These are phyloP conservation scores for Cladosporium phlei DNA, from an alignment of 2,329 filamentous ascomycete species.

Conservation along the genomic window DNA sequence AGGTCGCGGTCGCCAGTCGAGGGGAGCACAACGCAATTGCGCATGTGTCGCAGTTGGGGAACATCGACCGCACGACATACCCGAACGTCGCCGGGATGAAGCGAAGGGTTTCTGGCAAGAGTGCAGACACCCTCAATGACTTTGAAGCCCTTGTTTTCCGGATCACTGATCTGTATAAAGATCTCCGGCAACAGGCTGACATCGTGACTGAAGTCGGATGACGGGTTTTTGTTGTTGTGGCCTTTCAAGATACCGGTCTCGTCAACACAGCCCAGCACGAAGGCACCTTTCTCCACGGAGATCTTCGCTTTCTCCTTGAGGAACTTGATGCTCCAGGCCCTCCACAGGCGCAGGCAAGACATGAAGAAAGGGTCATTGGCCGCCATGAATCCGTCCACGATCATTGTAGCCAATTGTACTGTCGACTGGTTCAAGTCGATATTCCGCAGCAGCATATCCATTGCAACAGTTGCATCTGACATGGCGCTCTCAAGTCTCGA, in stretches of 20 bases:
- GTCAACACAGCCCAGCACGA: slow-evolving; percentile 82
- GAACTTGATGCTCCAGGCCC: slow-evolving; percentile 80
- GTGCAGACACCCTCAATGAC: slow-evolving; percentile 74
- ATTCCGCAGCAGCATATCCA: slow-evolving; percentile 64
- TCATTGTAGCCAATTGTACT: slow-evolving; percentile 67
- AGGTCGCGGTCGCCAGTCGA: slow-evolving; percentile 77
- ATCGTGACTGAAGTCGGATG: slow-evolving; percentile 44
- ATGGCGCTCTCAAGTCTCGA: slow-evolving; percentile 65
- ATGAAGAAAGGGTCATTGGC: slow-evolving; percentile 72
- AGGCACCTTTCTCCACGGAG: slow-evolving; percentile 74
- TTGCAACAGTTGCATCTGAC: slow-evolving; percentile 58
- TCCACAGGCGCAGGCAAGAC: slow-evolving; percentile 77
- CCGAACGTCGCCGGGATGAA: slow-evolving; percentile 88
- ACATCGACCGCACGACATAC: slow-evolving; percentile 79
- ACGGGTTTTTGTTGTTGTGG: slow-evolving; percentile 47
- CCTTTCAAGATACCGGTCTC: slow-evolving; percentile 74
- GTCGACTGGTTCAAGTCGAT: slow-evolving; percentile 84
- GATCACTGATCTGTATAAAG: slow-evolving; percentile 73
- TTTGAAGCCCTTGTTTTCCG: slow-evolving; percentile 47
- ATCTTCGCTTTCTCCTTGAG: slow-evolving; percentile 92
- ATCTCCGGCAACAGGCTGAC: slow-evolving; percentile 67
- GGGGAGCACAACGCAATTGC: slow-evolving; percentile 83
- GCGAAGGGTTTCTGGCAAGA: slow-evolving; percentile 84
- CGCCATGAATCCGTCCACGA: slow-evolving; percentile 73
- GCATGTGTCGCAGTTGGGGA: slow-evolving; percentile 67